phyloP scores from a whole-genome alignment of 352 stramenopile genomes.

The Phytophthora sojae region DNA sequence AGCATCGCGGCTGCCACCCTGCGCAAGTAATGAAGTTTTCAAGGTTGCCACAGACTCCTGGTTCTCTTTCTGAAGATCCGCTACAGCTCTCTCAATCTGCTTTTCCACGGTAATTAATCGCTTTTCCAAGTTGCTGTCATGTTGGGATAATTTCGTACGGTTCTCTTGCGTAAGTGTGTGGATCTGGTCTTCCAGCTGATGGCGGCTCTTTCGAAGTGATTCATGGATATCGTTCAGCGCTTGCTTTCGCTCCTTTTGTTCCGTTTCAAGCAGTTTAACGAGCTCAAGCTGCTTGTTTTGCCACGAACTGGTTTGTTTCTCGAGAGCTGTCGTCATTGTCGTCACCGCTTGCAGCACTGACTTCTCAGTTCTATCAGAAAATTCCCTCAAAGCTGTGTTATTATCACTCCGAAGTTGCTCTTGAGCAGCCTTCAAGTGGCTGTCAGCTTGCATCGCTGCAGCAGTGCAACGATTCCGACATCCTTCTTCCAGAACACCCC shows the following conservation, averaged over 20 bases:
- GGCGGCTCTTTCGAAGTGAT: conserved; percentile 48
- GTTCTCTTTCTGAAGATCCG: conserved; percentile 26
- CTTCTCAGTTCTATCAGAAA: conserved; percentile 23
- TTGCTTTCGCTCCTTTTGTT: conserved; percentile 61
- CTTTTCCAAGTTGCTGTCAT: conserved; percentile 41
- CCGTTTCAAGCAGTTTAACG: conserved; percentile 43
- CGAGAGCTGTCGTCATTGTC: conserved; percentile 28
- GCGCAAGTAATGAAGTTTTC: conserved; percentile 14
- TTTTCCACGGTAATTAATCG: conserved; percentile 46
- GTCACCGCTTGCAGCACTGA: conserved; percentile 28
- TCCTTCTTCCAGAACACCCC: conserved; percentile 22
- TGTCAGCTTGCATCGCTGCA: conserved; percentile 15
- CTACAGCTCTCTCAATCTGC: conserved; percentile 16
- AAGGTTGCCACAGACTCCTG: conserved; percentile 17
- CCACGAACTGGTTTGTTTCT: conserved; percentile 27
- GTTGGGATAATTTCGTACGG: conserved; percentile 39
- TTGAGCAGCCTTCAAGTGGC: conserved; percentile 20
- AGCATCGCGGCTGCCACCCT: conserved; percentile 12
- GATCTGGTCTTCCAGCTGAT: conserved; percentile 61
- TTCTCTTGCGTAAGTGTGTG: conserved; percentile 49
- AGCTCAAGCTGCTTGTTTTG: conserved; percentile 47
- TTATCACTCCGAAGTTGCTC: conserved; percentile 28
- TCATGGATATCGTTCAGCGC: conserved; percentile 49
- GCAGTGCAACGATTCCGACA: conserved; percentile 27
- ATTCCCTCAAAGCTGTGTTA: conserved; percentile 15